Evolutionary conservation across 257 asterid genomes (phyloP).

Genomic region (Forsythia viridissima): DNA sequence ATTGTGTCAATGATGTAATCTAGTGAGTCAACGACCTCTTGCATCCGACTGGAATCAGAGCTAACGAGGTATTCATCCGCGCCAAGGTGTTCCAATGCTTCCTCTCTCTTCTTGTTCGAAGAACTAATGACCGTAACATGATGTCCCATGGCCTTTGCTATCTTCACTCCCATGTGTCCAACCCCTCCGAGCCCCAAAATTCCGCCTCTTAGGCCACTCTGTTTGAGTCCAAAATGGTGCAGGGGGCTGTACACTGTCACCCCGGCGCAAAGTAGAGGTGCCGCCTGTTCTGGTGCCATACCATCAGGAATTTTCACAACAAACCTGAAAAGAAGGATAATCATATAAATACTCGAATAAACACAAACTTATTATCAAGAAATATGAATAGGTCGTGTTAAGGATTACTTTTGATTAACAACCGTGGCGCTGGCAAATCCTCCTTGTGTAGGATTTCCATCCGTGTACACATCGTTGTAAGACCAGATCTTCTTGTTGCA

Average conservation of each 20-base stretch:
- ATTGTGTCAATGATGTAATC: conserved; percentile 90
- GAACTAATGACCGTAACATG: conserved; percentile 90
- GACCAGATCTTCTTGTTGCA: conserved; percentile 96
- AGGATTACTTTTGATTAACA: conserved; percentile 73
- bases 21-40: conserved; percentile 61
- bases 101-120: conserved; percentile 68
- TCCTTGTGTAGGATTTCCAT: conserved; percentile 89
- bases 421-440: conserved; percentile 85
- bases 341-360: neutral
- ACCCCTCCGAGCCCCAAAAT: conserved; percentile 94
- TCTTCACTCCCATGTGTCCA: conserved; percentile 95
- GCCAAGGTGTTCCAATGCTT: conserved; percentile 79
- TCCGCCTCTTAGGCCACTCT: conserved; percentile 77
- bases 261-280: conserved; percentile 94
- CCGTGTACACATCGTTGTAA: conserved; percentile 84
- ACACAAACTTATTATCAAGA: neutral
- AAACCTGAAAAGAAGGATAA: conserved; percentile 44
- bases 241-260: conserved; percentile 89
- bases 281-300: conserved; percentile 86
- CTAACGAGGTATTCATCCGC: conserved; percentile 87
- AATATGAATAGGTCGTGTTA: neutral
- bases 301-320: conserved; percentile 92
- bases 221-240: conserved; percentile 67
- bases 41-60: conserved; percentile 56
- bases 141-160: conserved; percentile 93